These are phyloP conservation scores for Globisporangium irregulare DNA, from an alignment of 352 stramenopile genomes.

Conservation along the genomic window DNA sequence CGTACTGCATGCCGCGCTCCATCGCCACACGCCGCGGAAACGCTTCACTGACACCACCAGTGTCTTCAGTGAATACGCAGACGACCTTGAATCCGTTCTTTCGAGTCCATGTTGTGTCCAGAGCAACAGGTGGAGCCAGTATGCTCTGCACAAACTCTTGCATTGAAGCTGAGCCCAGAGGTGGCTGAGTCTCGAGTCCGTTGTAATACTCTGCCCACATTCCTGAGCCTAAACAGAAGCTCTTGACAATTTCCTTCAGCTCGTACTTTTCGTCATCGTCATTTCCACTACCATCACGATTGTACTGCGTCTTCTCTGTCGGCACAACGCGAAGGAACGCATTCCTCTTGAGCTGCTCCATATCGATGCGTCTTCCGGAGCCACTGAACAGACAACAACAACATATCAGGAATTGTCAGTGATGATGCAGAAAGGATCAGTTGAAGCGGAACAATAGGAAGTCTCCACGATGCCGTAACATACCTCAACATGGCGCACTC, in stretches of 20 bases:
- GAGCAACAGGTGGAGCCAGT: neutral
- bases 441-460: neutral
- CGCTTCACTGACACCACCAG: slow-evolving; percentile 7
- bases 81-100: slow-evolving; percentile 18
- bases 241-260: slow-evolving; percentile 19
- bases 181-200: neutral
- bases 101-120: slow-evolving; percentile 18
- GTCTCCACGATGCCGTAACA: neutral
- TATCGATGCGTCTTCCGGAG: slow-evolving; percentile 16
- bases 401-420: neutral
- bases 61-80: slow-evolving; percentile 33
- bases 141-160: slow-evolving; percentile 6
- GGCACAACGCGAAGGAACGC: slow-evolving; percentile 20
- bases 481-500: slow-evolving; percentile 26
- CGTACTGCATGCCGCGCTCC: slow-evolving; percentile 35
- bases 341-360: slow-evolving; percentile 24
- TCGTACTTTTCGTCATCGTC: slow-evolving; percentile 27
- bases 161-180: neutral
- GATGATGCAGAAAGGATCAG: neutral
- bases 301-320: neutral
- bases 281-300: slow-evolving; percentile 5
- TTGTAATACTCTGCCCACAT: slow-evolving; percentile 19
- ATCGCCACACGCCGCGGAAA: slow-evolving; percentile 27
- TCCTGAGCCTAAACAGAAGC: slow-evolving; percentile 25
- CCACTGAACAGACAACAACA: slow-evolving; percentile 10